Percentiles rank a stretch among this genome's conserved stretches.
These are phyloP conservation scores for Actinidia arguta DNA, from an alignment of 179 eudicot species.

Conservation along the genomic window DNA sequence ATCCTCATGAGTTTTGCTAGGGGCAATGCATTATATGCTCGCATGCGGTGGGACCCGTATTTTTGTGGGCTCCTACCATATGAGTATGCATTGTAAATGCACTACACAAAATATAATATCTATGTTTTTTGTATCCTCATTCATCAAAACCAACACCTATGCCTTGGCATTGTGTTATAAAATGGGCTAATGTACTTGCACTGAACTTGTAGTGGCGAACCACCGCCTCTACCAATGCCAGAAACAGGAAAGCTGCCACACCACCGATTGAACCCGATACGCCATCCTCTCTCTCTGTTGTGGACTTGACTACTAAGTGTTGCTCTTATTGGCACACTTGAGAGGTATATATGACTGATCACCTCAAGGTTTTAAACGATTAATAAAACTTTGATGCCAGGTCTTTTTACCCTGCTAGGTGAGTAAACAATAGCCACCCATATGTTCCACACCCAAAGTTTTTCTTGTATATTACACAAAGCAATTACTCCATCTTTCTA, in stretches of 20 bases:
- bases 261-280: slow-evolving; percentile 27
- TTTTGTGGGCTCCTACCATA: no score
- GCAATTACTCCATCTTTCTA: slow-evolving; percentile 33
- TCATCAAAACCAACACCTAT: not conserved
- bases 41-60: no score
- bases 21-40: no score
- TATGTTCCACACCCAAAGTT: slow-evolving; percentile 19
- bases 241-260: slow-evolving; percentile 38
- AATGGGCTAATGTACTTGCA: slow-evolving; percentile 31
- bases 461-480: slow-evolving; percentile 71
- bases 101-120: no score
- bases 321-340: not conserved
- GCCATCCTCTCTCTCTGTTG: slow-evolving; percentile 36
- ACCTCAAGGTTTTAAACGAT: slow-evolving; percentile 13
- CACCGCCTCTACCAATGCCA: slow-evolving; percentile 38
- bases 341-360: slow-evolving; percentile 10
- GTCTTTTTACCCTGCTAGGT: slow-evolving; percentile 81
- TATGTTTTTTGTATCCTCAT: no score
- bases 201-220: slow-evolving; percentile 65
- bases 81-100: no score
- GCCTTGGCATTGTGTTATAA: not conserved
- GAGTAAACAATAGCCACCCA: slow-evolving; percentile 23
- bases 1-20: no score
- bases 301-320: not conserved
- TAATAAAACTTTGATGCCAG: slow-evolving; percentile 36